Base-by-base conservation (phyloP, 2,329 filamentous ascomycete species). In the Aspergillus fumigatus region DNA sequence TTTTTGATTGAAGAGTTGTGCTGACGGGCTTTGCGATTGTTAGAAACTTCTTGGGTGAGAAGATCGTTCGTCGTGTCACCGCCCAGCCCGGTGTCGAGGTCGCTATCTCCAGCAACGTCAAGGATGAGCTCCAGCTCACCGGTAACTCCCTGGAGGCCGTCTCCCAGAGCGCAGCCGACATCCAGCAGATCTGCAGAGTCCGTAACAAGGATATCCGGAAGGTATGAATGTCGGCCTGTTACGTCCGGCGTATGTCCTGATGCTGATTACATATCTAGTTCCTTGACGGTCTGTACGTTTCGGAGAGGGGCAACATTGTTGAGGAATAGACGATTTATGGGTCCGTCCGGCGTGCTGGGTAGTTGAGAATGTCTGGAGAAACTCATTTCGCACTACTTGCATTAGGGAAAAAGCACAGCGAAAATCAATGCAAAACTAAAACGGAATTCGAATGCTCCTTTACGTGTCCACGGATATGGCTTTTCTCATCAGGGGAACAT, bases 141-240 rank as follows among this genome's bases (percentile, higher is more conserved):
- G 94, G 94, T 74, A 99, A 97, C 90, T 95, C 89, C 63, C 85
- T 99, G 72, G 95, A 99, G 86, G 87, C 87, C 77, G 94, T 99
- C 67, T 99, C 94, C 74, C 94, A 99, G 84, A 92, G 88, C 76
- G 94, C 94, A 69, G 94, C 94, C 81, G 94, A 99, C 80, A 97
- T 99, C 79, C 94, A 99, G 86, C 94, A 99, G 83, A 92, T 94
- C 82, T 99, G 94, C 92, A 87, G 87, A 82, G 94, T 99, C 81
- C 88, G 92, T 80, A 99, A 99, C 90, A 99, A 99, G 92, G 94
- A 99, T 96, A 99, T 99, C 85, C 92, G 95, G 84, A 97, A 97
- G 89, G 89, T 92, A 75, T 68, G 80, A 69, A 26, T 17, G 10
- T 45, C 14, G 21, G 14, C 32, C 32, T 38, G 19, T 50, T 65